phyloP scores from a whole-genome alignment of 23 red algal genomes.

The Rhodosorus marinus region DNA sequence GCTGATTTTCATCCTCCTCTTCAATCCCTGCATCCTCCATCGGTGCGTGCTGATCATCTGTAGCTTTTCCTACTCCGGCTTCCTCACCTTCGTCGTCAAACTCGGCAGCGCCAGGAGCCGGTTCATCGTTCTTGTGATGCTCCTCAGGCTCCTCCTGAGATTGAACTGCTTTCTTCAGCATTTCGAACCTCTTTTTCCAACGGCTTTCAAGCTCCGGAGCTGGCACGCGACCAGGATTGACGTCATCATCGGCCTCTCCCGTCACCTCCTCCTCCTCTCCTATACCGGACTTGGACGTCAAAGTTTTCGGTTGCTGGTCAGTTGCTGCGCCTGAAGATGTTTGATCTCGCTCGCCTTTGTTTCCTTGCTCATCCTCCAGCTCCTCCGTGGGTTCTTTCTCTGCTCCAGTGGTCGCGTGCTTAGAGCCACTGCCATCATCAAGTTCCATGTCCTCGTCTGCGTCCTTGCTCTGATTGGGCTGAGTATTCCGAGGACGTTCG shows the following conservation, averaged over 20 bases:
- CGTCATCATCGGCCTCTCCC: neutral
- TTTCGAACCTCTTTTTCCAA: constrained; percentile 13
- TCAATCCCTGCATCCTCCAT: constrained; percentile 2
- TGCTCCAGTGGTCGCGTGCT: constrained; percentile 1
- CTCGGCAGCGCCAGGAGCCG: too few species aligned
- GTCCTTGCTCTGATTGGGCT: neutral
- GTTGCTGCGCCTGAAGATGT: too few species aligned
- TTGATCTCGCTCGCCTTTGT: too few species aligned
- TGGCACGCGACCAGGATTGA: constrained; percentile 14
- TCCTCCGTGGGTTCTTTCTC: neutral
- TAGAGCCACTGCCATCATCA: neutral
- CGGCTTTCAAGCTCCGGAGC: constrained; percentile 8
- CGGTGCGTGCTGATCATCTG: constrained; percentile 36
- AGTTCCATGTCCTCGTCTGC: neutral
- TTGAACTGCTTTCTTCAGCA: neutral
- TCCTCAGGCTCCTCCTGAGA: too few species aligned
- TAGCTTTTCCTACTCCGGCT: constrained; percentile 19
- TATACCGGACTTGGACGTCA: too few species aligned
- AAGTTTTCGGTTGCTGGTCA: too few species aligned
- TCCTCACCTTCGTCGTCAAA: constrained; percentile 1
- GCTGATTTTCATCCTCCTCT: neutral
- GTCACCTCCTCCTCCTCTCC: too few species aligned
- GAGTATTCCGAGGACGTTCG: neutral
- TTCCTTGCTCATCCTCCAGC: neutral
- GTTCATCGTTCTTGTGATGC: too few species aligned